Conservation (phyloP, 208 protist species). For the Acanthamoeba pearcei region DNA sequence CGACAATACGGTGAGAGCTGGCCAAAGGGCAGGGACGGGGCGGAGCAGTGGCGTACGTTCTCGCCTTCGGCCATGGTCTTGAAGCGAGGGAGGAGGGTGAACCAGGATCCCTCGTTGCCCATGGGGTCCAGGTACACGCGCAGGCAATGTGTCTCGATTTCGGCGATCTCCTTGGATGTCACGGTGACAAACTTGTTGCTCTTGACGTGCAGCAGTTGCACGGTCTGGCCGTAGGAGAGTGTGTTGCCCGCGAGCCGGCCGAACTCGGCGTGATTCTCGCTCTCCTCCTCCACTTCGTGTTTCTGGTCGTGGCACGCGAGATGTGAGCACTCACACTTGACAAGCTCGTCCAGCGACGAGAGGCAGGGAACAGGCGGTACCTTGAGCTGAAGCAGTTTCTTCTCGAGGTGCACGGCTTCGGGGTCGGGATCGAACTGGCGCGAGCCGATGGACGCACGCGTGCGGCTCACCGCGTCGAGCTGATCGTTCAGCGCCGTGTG, state of each 20-base stretch:
- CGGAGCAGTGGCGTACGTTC: not conserved
- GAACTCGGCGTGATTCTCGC: slow-evolving; percentile 34
- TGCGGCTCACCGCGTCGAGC: slow-evolving; percentile 23
- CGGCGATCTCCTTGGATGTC: slow-evolving; percentile 56
- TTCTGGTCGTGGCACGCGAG: not conserved
- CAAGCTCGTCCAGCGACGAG: not conserved
- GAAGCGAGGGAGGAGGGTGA: slow-evolving; percentile 61
- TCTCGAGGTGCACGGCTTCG: not conserved
- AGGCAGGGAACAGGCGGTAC: not conserved
- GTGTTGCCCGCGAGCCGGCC: slow-evolving; percentile 16
- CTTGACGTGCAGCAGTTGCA: slow-evolving; percentile 57
- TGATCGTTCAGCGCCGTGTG: slow-evolving; percentile 44
- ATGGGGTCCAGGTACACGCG: slow-evolving; percentile 37
- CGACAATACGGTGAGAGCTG: no score
- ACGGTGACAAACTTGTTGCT: slow-evolving; percentile 71
- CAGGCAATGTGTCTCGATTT: slow-evolving; percentile 53
- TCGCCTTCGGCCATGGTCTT: slow-evolving; percentile 57
- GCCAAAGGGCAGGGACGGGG: not conserved
- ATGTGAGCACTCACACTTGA: not conserved
- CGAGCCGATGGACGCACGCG: not conserved
- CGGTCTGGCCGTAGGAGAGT: slow-evolving; percentile 42
- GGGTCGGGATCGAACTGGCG: slow-evolving; percentile 27
- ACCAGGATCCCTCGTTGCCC: slow-evolving; percentile 70
- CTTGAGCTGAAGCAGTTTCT: slow-evolving; percentile 16
- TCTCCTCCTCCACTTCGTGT: slow-evolving; percentile 24